Evolutionary conservation across 1,139 yeast genomes (phyloP).

Genomic region (Lodderomyces theae): DNA sequence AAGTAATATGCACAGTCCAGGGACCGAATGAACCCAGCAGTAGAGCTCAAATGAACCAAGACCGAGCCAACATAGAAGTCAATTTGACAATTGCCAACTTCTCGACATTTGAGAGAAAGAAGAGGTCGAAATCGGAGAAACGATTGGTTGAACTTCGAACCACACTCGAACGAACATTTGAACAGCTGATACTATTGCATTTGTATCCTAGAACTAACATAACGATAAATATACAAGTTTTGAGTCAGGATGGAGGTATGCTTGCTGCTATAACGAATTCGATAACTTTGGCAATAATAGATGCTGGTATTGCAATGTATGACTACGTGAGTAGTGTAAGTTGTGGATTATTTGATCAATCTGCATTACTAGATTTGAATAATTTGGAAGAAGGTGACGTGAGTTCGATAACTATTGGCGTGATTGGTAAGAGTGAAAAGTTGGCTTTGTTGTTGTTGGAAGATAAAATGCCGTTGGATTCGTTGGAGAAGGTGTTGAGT

Average conservation of each 20-base stretch:
- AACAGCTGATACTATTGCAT: conserved; percentile 71
- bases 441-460: conserved; percentile 74
- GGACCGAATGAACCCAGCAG: conserved; percentile 86
- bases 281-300: conserved; percentile 84
- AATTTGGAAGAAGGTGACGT: conserved; percentile 80
- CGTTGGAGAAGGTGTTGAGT: conserved; percentile 72
- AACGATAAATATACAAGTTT: conserved; percentile 67
- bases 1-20: conserved; percentile 77
- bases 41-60: conserved; percentile 45
- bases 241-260: conserved; percentile 90
- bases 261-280: conserved; percentile 81
- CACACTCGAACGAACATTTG: conserved; percentile 74
- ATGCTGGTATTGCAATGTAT: conserved; percentile 94
- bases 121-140: conserved; percentile 59
- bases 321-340: conserved; percentile 82
- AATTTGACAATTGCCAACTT: conserved; percentile 75
- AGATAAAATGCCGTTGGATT: conserved; percentile 81
- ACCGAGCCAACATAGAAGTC: conserved; percentile 59
- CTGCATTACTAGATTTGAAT: conserved; percentile 79
- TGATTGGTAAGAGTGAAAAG: conserved; percentile 79
- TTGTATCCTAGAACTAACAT: conserved; percentile 83
- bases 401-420: conserved; percentile 78
- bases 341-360: conserved; percentile 74
- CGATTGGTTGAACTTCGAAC: conserved; percentile 75
- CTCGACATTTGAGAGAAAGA: conserved; percentile 74